These are phyloP conservation scores for Suillus subluteus DNA, from an alignment of 768 basidiomycete genomes.

Conservation along the genomic window DNA sequence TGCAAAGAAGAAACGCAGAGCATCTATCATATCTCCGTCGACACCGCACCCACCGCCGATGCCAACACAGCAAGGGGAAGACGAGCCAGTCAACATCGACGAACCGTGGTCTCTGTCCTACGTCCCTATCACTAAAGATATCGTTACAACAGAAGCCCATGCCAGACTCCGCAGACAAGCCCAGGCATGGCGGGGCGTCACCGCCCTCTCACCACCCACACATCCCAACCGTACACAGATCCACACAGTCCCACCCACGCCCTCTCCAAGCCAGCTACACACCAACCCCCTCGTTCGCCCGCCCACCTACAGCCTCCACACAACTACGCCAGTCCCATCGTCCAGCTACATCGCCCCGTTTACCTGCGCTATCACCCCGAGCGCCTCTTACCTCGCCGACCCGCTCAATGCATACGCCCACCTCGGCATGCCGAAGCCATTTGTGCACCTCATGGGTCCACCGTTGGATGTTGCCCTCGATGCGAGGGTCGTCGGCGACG, in stretches of 20 bases:
- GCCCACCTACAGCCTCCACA: conserved; percentile 67
- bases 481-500: conserved; percentile 67
- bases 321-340: conserved; percentile 57
- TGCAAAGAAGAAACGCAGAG: conserved; percentile 41
- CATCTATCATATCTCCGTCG: conserved; percentile 29
- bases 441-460: conserved; percentile 77
- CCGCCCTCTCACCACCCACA: conserved; percentile 46
- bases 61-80: conserved; percentile 32
- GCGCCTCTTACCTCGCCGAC: conserved; percentile 70
- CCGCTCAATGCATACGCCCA: conserved; percentile 88
- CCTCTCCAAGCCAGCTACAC: conserved; percentile 6
- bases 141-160: conserved; percentile 46
- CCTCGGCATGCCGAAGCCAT: conserved; percentile 81
- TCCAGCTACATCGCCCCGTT: conserved; percentile 65
- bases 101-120: conserved; percentile 50
- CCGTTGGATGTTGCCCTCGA: conserved; percentile 84
- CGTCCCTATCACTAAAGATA: conserved; percentile 50
- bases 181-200: conserved; percentile 67
- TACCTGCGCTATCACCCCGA: conserved; percentile 64
- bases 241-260: conserved; percentile 33
- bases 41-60: background rate
- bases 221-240: conserved; percentile 33
- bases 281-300: conserved; percentile 51
- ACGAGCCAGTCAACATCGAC: conserved; percentile 55
- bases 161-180: conserved; percentile 60